A percentile compares a stretch with the other conserved stretches of the same genome.
These are phyloP conservation scores for Simmondsia chinensis DNA, from an alignment of 148 eudicot genomes.

Conservation along the genomic window DNA sequence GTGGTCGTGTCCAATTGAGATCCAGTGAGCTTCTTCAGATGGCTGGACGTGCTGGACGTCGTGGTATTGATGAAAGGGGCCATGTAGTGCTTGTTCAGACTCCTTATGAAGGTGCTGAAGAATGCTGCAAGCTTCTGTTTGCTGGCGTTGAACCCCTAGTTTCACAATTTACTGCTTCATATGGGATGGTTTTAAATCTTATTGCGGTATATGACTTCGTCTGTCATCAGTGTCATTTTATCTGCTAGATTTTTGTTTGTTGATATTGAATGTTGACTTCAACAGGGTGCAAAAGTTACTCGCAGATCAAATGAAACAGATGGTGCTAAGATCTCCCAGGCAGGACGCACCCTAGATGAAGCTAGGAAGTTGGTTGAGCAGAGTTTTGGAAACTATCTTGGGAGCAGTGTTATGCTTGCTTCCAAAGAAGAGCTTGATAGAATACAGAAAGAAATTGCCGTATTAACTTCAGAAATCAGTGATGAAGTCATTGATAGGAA, in stretches of 20 bases:
- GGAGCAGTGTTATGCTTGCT: constrained; percentile 96
- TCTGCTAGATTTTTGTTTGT: constrained; percentile 3
- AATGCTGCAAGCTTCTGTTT: constrained; percentile 83
- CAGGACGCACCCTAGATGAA: constrained; percentile 84
- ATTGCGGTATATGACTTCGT: constrained; percentile 52
- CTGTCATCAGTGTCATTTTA: constrained; percentile 1
- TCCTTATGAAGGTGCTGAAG: constrained; percentile 91
- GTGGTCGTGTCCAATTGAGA: constrained; percentile 70
- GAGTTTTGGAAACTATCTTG: constrained; percentile 98
- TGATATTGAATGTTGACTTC: constrained; percentile 9
- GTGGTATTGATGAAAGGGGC: constrained; percentile 95
- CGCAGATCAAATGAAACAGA: constrained; percentile 46
- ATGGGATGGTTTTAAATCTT: constrained; percentile 99
- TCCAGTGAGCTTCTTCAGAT: constrained; percentile 91
- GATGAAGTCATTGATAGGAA: constrained; percentile 87
- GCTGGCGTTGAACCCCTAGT: constrained; percentile 90
- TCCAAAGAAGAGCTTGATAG: constrained; percentile 84
- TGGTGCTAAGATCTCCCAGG: constrained; percentile 36
- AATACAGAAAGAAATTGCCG: constrained; percentile 66
- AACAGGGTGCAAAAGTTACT: constrained; percentile 84
- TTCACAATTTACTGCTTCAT: constrained; percentile 96
- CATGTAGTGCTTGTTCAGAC: constrained; percentile 91
- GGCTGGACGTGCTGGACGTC: constrained; percentile 99
- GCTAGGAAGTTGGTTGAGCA: constrained; percentile 94
- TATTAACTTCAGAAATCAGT: constrained; percentile 56